These are phyloP conservation scores for Filobasidium wieringae DNA, from an alignment of 768 basidiomycete genomes.

Conservation along the genomic window DNA sequence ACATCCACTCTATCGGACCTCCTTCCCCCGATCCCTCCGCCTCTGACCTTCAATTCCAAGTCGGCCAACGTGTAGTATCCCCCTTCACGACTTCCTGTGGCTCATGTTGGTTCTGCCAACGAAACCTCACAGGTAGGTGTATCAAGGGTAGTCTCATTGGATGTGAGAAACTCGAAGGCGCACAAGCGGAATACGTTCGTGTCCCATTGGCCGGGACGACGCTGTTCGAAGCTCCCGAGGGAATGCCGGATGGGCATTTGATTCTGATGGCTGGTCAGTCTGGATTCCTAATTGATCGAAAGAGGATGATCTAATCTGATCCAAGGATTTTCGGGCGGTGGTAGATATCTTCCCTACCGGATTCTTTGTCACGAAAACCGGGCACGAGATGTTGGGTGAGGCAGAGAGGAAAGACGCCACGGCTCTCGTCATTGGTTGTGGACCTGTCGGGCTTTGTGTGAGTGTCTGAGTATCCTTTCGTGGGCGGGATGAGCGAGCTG, in stretches of 20 bases:
- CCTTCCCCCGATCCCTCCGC: neutral
- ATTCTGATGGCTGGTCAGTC: conserved; percentile 14
- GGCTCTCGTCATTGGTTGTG: conserved; percentile 36
- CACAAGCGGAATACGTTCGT: conserved; percentile 15
- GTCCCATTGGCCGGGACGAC: conserved; percentile 14
- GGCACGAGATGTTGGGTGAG: conserved; percentile 25
- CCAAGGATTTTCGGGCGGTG: no score
- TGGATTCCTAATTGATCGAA: neutral
- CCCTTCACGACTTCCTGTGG: conserved; percentile 16
- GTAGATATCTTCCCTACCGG: conserved; percentile 38
- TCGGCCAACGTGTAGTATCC: conserved; percentile 11
- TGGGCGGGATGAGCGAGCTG: neutral
- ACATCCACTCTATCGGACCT: conserved; percentile 7
- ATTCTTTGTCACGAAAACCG: conserved; percentile 30
- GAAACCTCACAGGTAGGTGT: conserved; percentile 9
- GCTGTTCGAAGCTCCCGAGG: conserved; percentile 9
- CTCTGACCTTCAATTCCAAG: neutral
- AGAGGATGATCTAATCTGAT: neutral
- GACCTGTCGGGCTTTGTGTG: conserved; percentile 31
- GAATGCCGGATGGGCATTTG: conserved; percentile 7
- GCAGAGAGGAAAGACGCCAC: conserved; percentile 15
- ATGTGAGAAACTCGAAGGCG: conserved; percentile 13
- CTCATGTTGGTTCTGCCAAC: conserved; percentile 9
- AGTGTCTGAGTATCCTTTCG: neutral
- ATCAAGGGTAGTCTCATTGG: conserved; percentile 10